Conservation (phyloP, 306 rosid species). For the Herpetospermum pedunculosum region DNA sequence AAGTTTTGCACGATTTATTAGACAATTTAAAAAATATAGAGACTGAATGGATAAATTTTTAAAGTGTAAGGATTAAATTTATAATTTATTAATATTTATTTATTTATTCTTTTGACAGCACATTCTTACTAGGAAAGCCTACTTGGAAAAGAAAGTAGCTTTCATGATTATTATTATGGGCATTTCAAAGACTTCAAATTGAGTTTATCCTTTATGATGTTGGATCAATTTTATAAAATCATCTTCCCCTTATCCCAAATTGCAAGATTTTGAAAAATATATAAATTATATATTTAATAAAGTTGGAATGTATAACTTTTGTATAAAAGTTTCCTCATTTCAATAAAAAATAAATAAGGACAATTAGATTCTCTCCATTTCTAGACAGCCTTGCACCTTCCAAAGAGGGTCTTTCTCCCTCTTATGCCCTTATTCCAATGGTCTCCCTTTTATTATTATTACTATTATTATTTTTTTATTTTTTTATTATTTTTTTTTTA, state of each 20-base stretch:
- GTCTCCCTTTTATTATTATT: background rate
- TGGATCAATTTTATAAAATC: background rate
- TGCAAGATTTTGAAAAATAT: background rate
- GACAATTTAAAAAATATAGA: too few species aligned
- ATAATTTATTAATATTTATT: too few species aligned
- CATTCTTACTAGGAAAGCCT: background rate
- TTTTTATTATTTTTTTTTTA: too few species aligned
- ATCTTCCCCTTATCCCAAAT: background rate
- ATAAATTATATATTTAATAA: background rate
- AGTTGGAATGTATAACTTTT: background rate
- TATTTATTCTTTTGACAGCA: background rate
- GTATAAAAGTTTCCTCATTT: background rate
- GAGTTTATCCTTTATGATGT: background rate
- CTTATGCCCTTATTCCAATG: background rate
- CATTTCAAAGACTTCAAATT: background rate
- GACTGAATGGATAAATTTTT: too few species aligned
- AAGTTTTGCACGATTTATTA: too few species aligned
- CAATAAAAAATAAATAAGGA: background rate
- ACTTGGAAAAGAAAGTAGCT: background rate
- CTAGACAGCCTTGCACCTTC: slow-evolving; percentile 1
- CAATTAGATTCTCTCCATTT: slow-evolving; percentile 2
- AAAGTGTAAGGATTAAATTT: too few species aligned
- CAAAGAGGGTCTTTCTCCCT: background rate
- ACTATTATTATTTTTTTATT: too few species aligned
- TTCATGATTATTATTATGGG: background rate